phyloP scores from a whole-genome alignment of 495 filamentous ascomycete genomes.

The Hypoxylon cercidicola region DNA sequence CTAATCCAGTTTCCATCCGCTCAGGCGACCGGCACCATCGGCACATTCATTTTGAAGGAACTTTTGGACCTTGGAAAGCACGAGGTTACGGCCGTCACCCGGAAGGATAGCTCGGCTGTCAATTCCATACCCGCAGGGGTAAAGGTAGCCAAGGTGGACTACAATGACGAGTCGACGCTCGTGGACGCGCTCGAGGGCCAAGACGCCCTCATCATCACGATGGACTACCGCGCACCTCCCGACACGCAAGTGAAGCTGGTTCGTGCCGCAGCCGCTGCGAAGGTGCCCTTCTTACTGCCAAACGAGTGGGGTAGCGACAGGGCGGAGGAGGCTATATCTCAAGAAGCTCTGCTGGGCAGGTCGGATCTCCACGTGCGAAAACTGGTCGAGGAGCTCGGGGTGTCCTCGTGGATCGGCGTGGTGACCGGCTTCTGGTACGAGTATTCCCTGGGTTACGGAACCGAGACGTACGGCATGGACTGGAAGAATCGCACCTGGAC shows the following conservation, averaged over 20 bases:
- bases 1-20: neutral
- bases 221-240: constrained; percentile 45
- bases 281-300: constrained; percentile 68
- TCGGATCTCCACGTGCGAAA: constrained; percentile 2
- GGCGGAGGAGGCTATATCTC: constrained; percentile 29
- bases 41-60: constrained; percentile 61
- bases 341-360: constrained; percentile 24
- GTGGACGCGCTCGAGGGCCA: constrained; percentile 58
- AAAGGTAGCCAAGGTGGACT: constrained; percentile 55
- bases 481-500: constrained; percentile 44
- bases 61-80: constrained; percentile 63
- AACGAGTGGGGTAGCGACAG: constrained; percentile 64
- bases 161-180: constrained; percentile 53
- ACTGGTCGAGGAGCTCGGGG: constrained; percentile 56
- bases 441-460: constrained; percentile 45
- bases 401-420: constrained; percentile 62
- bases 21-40: constrained; percentile 68
- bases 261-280: constrained; percentile 68
- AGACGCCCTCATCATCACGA: constrained; percentile 67
- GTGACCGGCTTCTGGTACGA: constrained; percentile 58
- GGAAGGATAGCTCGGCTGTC: constrained; percentile 51
- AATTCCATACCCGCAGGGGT: constrained; percentile 52
- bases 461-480: constrained; percentile 45
- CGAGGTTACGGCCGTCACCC: constrained; percentile 65
- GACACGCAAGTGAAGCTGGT: constrained; percentile 53